Evolutionary conservation across 1,284 basidiomycete species (phyloP).

Genomic region (Earliella scabrosa): DNA sequence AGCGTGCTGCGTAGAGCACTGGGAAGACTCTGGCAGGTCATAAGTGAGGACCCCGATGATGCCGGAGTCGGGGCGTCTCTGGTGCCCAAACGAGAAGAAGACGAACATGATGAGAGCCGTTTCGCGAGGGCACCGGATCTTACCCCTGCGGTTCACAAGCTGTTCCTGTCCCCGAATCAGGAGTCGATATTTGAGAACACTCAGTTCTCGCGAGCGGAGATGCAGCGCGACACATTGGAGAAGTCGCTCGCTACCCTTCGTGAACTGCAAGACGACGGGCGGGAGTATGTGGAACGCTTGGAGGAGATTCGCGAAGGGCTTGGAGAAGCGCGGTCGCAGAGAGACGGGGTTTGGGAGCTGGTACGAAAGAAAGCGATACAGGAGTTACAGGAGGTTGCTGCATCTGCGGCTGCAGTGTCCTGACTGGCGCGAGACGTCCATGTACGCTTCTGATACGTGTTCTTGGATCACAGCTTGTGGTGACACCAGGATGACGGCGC

Average conservation of each 20-base stretch:
- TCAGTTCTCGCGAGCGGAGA: slow-evolving; percentile 64
- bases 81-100: slow-evolving; percentile 68
- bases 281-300: slow-evolving; percentile 80
- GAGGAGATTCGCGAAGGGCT: slow-evolving; percentile 79
- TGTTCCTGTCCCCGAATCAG: slow-evolving; percentile 61
- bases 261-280: slow-evolving; percentile 79
- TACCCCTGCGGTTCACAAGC: slow-evolving; percentile 63
- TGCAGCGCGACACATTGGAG: slow-evolving; percentile 70
- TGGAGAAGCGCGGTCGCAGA: slow-evolving; percentile 70
- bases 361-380: slow-evolving; percentile 73
- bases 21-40: slow-evolving; percentile 78
- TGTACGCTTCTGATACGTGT: too few relatives aligned
- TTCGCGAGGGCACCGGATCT: slow-evolving; percentile 67
- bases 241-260: slow-evolving; percentile 71
- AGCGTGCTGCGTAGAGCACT: slow-evolving; percentile 69
- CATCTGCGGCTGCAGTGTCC: slow-evolving; percentile 39
- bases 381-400: slow-evolving; percentile 70
- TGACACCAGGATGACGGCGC: background rate
- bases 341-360: slow-evolving; percentile 73
- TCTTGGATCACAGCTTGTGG: background rate
- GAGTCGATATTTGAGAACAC: slow-evolving; percentile 50
- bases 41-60: slow-evolving; percentile 64
- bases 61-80: slow-evolving; percentile 40
- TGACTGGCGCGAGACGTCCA: background rate
- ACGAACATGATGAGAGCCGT: slow-evolving; percentile 53